These are phyloP conservation scores for Williopsis jadinii DNA, from an alignment of 1,139 yeast genomes.

Conservation along the genomic window DNA sequence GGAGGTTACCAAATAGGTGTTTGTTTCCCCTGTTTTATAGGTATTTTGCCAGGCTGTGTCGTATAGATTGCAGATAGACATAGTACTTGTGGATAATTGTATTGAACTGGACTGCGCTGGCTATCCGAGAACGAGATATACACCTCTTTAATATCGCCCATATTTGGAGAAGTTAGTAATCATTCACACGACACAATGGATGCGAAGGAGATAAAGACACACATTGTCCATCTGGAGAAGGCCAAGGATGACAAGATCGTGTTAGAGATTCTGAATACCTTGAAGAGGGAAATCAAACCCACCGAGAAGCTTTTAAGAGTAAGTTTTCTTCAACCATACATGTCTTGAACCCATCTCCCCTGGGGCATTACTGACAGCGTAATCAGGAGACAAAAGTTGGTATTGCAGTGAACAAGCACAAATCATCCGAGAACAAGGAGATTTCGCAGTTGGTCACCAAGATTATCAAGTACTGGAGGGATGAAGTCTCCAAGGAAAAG, in stretches of 20 bases:
- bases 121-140: too few species aligned
- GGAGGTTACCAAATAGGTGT: too few species aligned
- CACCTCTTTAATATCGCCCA: too few species aligned
- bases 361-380: too few species aligned
- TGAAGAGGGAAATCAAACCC: slow-evolving; percentile 73
- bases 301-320: slow-evolving; percentile 75
- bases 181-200: slow-evolving; percentile 40
- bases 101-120: too few species aligned
- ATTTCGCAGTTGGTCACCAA: slow-evolving; percentile 68
- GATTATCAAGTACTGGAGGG: slow-evolving; percentile 87
- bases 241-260: slow-evolving; percentile 62
- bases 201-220: slow-evolving; percentile 62
- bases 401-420: slow-evolving; percentile 85
- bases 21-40: background rate
- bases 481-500: slow-evolving; percentile 76
- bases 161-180: too few species aligned
- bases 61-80: too few species aligned
- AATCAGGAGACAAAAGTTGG: slow-evolving; percentile 85
- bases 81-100: too few species aligned
- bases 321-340: slow-evolving; percentile 12
- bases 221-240: slow-evolving; percentile 68
- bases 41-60: background rate
- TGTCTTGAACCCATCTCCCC: too few species aligned
- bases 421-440: slow-evolving; percentile 60
- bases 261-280: slow-evolving; percentile 55